Evolutionary conservation across 257 asterid species (phyloP).

Genomic region (Solanum tarijense): DNA sequence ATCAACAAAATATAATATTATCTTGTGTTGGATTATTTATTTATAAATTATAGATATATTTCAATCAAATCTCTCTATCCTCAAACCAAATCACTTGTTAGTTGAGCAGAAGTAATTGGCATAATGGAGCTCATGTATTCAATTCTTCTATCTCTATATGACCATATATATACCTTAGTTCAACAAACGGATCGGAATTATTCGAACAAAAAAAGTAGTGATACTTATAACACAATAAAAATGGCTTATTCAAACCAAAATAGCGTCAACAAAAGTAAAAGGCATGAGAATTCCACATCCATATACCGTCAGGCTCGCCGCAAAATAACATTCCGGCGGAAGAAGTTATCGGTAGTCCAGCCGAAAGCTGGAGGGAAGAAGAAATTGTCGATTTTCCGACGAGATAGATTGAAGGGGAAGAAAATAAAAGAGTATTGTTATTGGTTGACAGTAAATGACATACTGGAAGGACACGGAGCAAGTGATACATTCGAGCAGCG

Average conservation of each 20-base stretch:
- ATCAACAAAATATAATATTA: too few species aligned
- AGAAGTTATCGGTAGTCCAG: slow-evolving; percentile 34
- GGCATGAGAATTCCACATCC: neutral
- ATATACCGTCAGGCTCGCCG: slow-evolving; percentile 18
- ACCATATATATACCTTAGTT: neutral
- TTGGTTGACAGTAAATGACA: slow-evolving; percentile 18
- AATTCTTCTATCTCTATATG: neutral
- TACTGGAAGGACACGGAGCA: slow-evolving; percentile 27
- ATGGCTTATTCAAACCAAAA: slow-evolving; percentile 20
- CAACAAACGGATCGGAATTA: neutral
- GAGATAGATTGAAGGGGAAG: slow-evolving; percentile 27
- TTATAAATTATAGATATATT: too few species aligned
- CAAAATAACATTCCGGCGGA: slow-evolving; percentile 9
- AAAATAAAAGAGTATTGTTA: slow-evolving; percentile 32
- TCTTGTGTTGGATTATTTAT: neutral
- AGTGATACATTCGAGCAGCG: slow-evolving; percentile 45
- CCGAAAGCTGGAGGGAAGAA: slow-evolving; percentile 31
- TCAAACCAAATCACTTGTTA: neutral
- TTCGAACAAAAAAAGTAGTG: neutral
- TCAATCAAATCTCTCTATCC: neutral
- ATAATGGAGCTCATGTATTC: neutral
- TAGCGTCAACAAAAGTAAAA: neutral
- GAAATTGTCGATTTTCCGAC: slow-evolving; percentile 21
- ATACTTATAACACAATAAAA: neutral
- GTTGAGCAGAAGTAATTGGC: too few species aligned